Percentiles rank a stretch among this genome's conserved stretches.
These are phyloP conservation scores for Pleurotus giganteus DNA, from an alignment of 768 basidiomycete genomes.

Conservation along the genomic window DNA sequence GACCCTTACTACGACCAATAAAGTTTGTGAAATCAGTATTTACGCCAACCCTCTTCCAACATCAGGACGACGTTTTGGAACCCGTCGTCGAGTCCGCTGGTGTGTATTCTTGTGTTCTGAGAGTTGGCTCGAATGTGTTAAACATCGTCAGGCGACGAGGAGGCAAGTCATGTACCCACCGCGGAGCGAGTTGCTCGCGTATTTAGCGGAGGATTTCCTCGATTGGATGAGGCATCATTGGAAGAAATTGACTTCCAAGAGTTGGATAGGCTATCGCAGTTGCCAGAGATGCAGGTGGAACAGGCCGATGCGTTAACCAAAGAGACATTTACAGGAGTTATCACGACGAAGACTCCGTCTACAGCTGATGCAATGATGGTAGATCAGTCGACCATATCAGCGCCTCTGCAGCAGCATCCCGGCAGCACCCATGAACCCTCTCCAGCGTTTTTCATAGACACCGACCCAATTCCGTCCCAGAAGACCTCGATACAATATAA, in stretches of 20 bases:
- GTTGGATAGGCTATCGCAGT: constrained; percentile 36
- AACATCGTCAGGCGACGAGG: constrained; percentile 38
- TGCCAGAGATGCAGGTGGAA: background rate
- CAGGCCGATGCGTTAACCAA: background rate
- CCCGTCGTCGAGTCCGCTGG: constrained; percentile 51
- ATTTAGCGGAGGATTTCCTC: constrained; percentile 43
- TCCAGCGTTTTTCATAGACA: constrained; percentile 28
- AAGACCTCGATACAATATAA: background rate
- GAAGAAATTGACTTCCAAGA: constrained; percentile 71
- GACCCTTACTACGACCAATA: constrained; percentile 67
- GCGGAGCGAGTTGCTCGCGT: constrained; percentile 65
- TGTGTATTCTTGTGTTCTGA: constrained; percentile 25
- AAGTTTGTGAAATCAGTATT: constrained; percentile 61
- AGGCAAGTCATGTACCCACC: constrained; percentile 62
- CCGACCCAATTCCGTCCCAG: background rate
- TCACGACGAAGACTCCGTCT: background rate
- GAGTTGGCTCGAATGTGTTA: background rate
- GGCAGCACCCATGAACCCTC: no score
- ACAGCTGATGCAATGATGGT: background rate
- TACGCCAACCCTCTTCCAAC: constrained; percentile 49
- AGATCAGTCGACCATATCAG: background rate
- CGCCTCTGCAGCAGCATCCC: background rate
- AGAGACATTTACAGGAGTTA: constrained; percentile 13
- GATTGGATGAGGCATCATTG: constrained; percentile 30
- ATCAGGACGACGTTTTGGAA: constrained; percentile 62